phyloP scores from a whole-genome alignment of 305 asterid genomes.

The Solanum chacoense region DNA sequence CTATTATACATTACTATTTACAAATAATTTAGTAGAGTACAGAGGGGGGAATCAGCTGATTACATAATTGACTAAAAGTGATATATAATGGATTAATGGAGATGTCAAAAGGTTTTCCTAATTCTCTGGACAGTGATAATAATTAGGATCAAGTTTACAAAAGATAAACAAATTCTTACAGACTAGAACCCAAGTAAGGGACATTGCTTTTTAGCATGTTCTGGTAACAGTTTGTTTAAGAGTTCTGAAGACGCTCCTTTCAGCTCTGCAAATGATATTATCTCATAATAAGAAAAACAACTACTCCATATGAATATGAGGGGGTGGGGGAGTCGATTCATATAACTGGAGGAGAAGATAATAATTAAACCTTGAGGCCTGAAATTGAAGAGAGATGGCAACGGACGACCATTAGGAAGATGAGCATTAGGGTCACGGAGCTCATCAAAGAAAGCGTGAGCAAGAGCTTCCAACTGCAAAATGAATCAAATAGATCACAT shows the following conservation, averaged over 20 bases:
- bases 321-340: background rate
- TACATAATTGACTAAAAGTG: background rate
- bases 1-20: background rate
- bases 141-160: constrained; percentile 22
- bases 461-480: constrained; percentile 65
- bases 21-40: background rate
- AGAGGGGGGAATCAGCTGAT: background rate
- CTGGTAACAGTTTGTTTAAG: constrained; percentile 55
- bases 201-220: constrained; percentile 63
- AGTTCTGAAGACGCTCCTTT: constrained; percentile 60
- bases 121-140: constrained; percentile 14
- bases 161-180: constrained; percentile 11
- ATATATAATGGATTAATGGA: background rate
- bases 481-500: background rate
- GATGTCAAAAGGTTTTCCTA: background rate
- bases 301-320: background rate
- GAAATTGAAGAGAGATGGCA: constrained; percentile 73
- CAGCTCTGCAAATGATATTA: constrained; percentile 33
- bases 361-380: constrained; percentile 44
- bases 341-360: background rate
- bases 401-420: constrained; percentile 42
- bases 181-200: constrained; percentile 23
- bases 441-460: constrained; percentile 66
- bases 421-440: constrained; percentile 65
- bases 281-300: background rate